Conservation (phyloP, 768 basidiomycete genomes). For the Collybia sordida region DNA sequence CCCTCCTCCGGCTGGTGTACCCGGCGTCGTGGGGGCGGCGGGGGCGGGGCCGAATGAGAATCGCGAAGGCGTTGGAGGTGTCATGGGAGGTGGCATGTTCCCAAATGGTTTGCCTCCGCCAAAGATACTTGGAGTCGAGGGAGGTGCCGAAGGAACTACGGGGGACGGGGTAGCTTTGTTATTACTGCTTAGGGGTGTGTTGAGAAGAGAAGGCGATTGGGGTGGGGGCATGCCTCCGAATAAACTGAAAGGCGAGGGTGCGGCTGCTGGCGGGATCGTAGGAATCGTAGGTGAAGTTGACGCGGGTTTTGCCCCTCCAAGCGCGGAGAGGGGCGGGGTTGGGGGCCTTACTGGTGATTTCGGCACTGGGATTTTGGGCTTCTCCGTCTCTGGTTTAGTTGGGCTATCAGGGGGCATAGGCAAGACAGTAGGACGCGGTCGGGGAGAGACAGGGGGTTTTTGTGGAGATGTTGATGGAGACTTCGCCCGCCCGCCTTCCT, state of each 20-base stretch:
- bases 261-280: not conserved
- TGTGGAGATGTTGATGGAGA: constrained; percentile 21
- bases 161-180: not conserved
- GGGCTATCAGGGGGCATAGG: constrained; percentile 14
- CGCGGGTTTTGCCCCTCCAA: constrained; percentile 16
- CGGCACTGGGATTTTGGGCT: constrained; percentile 16
- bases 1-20: not conserved
- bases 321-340: constrained; percentile 47
- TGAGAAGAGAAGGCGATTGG: not conserved
- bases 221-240: not conserved
- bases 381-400: constrained; percentile 24
- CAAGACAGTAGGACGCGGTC: constrained; percentile 32
- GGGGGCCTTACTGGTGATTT: constrained; percentile 37
- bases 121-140: not conserved
- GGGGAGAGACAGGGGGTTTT: constrained; percentile 39
- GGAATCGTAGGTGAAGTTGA: not conserved
- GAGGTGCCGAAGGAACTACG: not conserved
- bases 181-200: not conserved
- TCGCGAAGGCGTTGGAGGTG: not conserved
- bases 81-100: not conserved
- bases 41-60: not conserved
- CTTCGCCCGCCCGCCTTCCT: constrained; percentile 24
- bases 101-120: too few relatives aligned
- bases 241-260: not conserved
- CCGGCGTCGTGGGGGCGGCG: not conserved